Evolutionary conservation across 257 asterid species (phyloP).

Genomic region (Prunella vulgaris): DNA sequence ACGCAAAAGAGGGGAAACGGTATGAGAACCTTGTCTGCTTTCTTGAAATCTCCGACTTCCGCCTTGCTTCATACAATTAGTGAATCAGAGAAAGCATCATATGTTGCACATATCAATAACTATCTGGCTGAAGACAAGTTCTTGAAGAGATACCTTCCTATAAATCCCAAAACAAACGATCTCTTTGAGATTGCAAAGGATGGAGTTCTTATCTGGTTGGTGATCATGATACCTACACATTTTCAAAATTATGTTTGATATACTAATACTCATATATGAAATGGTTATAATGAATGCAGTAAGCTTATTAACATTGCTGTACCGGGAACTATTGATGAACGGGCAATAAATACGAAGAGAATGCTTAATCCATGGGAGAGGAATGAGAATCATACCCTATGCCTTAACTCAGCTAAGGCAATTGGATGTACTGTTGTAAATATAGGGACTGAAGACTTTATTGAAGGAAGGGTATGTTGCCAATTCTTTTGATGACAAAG

Average conservation of each 20-base stretch:
- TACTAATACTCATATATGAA: not conserved
- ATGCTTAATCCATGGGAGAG: slow-evolving; percentile 97
- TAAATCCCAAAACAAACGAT: slow-evolving; percentile 81
- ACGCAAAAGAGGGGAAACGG: slow-evolving; percentile 68
- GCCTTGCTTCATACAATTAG: slow-evolving; percentile 93
- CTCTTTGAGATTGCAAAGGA: slow-evolving; percentile 93
- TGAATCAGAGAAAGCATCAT: slow-evolving; percentile 92
- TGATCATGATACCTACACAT: slow-evolving; percentile 12
- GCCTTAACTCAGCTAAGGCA: slow-evolving; percentile 99
- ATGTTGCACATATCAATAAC: slow-evolving; percentile 91
- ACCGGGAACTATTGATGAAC: slow-evolving; percentile 96
- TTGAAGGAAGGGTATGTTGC: slow-evolving; percentile 91
- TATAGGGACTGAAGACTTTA: slow-evolving; percentile 89
- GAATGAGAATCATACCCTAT: slow-evolving; percentile 93
- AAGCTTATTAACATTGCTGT: slow-evolving; percentile 97
- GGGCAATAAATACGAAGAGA: slow-evolving; percentile 89
- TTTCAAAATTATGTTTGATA: slow-evolving; percentile 5
- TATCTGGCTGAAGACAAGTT: slow-evolving; percentile 79
- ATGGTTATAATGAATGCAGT: slow-evolving; percentile 42
- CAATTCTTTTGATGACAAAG: not conserved
- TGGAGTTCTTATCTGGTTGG: slow-evolving; percentile 97
- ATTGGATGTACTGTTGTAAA: slow-evolving; percentile 96
- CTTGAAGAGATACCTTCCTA: slow-evolving; percentile 71
- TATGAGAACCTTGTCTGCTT: slow-evolving; percentile 79
- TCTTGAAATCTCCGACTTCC: slow-evolving; percentile 89